Evolutionary conservation across 192 early-diverging fungal species (phyloP), one percentile per base, ranked within the genome.

Genomic region (Rhizophagus sp.): DNA sequence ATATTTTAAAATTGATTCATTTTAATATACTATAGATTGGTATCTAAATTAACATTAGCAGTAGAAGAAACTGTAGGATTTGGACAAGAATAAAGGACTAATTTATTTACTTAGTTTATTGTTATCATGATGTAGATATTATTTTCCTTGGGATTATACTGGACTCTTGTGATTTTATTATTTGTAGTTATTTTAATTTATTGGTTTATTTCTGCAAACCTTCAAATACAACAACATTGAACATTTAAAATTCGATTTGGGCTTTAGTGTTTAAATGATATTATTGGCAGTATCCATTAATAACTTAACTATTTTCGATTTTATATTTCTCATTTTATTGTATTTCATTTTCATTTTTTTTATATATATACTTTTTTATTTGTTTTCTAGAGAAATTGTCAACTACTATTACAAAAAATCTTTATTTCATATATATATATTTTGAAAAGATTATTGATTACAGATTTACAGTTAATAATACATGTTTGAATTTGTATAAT

Each of bases 31-130:
- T 30, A 30, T 27, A 73, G 76, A 78, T 79, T 89, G 78, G 87
- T 89, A 30, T 85, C 86, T 76, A 94, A 98, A 86, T 88, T 98
- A 81, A 95, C 94, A 19, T 81, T 97, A 76, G 98, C 98, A 15
- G 95, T 99, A 63, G 98, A 99, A 85, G 95, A 97, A 86, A 97
- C 95, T 39, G 91, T 98, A 76, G 97, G 97, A 11, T 99, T 99
- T 82, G 94, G 93, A 44, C 94, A 96, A 84, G 96, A 94, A 80
- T 88, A 89, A 78, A 65, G 24, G 68, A 50, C 33, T 62, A 65
- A 52, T 52, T 57, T 2, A 57, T 15, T n/a, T 57, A 4, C 3
- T 4, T 57, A 19, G 52, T 57, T 19, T 19, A 19, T 4, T 57
- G 4, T 15, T 57, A 57, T 57, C 52, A 19, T 57, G 15, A 57